These are phyloP conservation scores for Eimeria brunetti DNA, from an alignment of 169 alveolate genomes.

Conservation along the genomic window DNA sequence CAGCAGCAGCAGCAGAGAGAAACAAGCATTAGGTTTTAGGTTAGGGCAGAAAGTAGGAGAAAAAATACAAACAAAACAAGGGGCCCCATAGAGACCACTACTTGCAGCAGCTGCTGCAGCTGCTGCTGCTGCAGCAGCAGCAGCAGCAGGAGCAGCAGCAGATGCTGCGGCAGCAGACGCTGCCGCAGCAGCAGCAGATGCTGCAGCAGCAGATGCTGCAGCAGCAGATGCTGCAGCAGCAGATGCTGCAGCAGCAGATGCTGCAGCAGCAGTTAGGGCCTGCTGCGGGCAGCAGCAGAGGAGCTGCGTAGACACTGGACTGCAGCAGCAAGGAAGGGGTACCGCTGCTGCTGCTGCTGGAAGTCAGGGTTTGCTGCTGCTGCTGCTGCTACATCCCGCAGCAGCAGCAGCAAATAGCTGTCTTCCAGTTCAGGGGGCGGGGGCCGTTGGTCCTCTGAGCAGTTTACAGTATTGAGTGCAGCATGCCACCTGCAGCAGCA, in stretches of 20 bases:
- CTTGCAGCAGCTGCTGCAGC: constrained; percentile 9
- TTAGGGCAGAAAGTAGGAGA: not conserved
- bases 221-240: too few species aligned
- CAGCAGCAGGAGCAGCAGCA: too few species aligned
- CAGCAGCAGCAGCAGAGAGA: not conserved
- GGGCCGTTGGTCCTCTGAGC: not conserved
- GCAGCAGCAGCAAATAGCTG: constrained; percentile 20
- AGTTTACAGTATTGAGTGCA: not conserved
- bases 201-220: too few species aligned
- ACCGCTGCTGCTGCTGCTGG: not conserved
- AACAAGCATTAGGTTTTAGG: not conserved
- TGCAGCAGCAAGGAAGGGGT: constrained; percentile 9
- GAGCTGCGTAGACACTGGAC: not conserved
- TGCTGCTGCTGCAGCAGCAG: constrained; percentile 51
- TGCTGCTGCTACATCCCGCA: constrained; percentile 2
- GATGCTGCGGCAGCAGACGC: too few species aligned
- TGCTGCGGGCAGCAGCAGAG: not conserved
- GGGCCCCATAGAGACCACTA: not conserved
- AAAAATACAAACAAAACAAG: not conserved
- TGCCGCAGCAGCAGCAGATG: too few species aligned
- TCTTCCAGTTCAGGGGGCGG: not conserved
- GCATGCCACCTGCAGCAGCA: constrained; percentile 38
- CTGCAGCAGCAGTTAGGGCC: not conserved
- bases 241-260: constrained; percentile 17
- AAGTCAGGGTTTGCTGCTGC: constrained; percentile 36